Evolutionary conservation across 148 eudicot genomes (phyloP), one percentile per base, ranked within the genome.

Genomic region (Tetragonia tetragonoides): DNA sequence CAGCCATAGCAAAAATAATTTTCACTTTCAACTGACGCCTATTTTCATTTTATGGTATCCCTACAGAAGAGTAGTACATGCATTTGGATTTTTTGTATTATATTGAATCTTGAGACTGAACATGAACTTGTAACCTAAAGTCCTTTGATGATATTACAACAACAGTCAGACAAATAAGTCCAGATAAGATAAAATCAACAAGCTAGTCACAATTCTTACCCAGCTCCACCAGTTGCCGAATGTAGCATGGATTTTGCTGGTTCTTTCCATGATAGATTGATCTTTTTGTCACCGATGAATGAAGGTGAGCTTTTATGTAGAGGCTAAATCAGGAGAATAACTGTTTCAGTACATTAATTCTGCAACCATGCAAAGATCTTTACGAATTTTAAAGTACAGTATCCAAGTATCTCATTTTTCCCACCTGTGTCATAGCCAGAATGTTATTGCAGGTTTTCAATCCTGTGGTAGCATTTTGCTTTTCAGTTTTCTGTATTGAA

Each of bases 381-480:
- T 66, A 21, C 5, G 70, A 75, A 20, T 51, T 37, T 42, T 46
- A 6, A 67, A 70, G 62, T 28, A 28, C 1, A 0, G 34, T 28
- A 28, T 28, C 1, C 34, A 28, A 28, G 34, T 64, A 57, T 59
- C 60, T 46, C 37, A 66, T 63, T 21, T 56, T 23, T 66, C 76
- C 76, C 34, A 96, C 98, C 94, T 89, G 91, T 68, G 98, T 84
- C 98, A 94, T 94, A 62, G 97, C 88, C 74, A 94, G 85, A 76
- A 94, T 92, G 84, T 94, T 94, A 80, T 94, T 94, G 90, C 97
- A 91, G 60, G 98, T 94, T 72, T 90, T 87, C 82, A 94, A 76
- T 51, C 98, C 98, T 10, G 89, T 83, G 16, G 93, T 89, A 54
- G 97, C 80, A 73, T 89, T 90, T 83, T 90, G 98, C 81, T 89